Conservation (phyloP, 805 yeast species). For the Scheffersomyces lignosus region DNA sequence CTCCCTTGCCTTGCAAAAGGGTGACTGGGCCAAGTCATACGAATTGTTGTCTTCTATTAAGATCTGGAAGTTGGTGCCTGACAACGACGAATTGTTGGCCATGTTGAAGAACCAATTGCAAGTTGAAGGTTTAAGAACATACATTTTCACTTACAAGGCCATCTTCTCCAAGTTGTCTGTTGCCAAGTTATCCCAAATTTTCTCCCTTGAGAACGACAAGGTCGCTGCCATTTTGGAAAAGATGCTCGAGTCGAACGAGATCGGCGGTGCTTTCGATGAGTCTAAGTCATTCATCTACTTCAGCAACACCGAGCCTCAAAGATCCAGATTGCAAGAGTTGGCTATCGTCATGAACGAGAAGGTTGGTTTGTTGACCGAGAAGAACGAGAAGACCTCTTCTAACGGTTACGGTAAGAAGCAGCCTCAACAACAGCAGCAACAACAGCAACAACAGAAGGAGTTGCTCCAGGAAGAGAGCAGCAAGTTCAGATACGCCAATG, state of each 20-base stretch:
- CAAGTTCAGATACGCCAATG: constrained; percentile 46
- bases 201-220: constrained; percentile 57
- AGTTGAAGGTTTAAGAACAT: constrained; percentile 90
- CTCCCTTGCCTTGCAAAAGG: constrained; percentile 81
- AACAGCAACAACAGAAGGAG: constrained; percentile 24
- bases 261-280: constrained; percentile 73
- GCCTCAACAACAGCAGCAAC: constrained; percentile 28
- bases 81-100: constrained; percentile 62
- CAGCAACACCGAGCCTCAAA: constrained; percentile 67
- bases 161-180: constrained; percentile 76
- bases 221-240: constrained; percentile 67
- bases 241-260: constrained; percentile 77
- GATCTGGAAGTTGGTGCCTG: constrained; percentile 82
- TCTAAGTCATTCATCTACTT: constrained; percentile 62
- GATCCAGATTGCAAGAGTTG: constrained; percentile 82
- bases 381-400: constrained; percentile 79
- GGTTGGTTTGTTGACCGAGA: constrained; percentile 73
- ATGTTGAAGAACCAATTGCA: constrained; percentile 80
- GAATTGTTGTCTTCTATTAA: constrained; percentile 72
- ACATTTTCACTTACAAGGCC: constrained; percentile 77
- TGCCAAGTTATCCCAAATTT: constrained; percentile 60
- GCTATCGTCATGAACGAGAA: constrained; percentile 83
- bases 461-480: constrained; percentile 37
- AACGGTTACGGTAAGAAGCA: constrained; percentile 61
- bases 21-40: constrained; percentile 83